Evolutionary conservation across 306 rosid genomes (phyloP), one percentile per base, ranked within the genome.

Genomic region (Vachellia collinsii): DNA sequence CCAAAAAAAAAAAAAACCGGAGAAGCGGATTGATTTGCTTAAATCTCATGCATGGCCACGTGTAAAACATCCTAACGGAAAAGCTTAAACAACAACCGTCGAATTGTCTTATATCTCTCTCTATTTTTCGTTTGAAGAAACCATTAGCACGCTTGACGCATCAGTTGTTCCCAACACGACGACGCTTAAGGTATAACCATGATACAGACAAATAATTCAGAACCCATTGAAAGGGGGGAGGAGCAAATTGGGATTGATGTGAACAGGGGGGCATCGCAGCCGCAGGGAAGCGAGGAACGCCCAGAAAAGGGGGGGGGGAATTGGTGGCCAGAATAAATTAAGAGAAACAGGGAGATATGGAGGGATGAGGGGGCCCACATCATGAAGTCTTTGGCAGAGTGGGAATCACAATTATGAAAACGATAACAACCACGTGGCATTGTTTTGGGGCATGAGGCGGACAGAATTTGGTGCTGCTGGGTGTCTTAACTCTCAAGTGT

Each of bases 331-430:
- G 64, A 71, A 72, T 74, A 81, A 83, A 78, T 59, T 4, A 11
- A 41, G 39, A 79, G 11, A 71, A 42, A 38, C 6, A 37, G 74
- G 0, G 17, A 23, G 46, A 44, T 23, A 11, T 22, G 6, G 0
- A n/a, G n/a, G n/a, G n/a, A n/a, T n/a, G n/a, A 2, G 61, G 86
- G 84, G 88, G 41, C 86, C 87, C 86, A 75, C 78, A 47, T 37
- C 51, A 58, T 64, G 16, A 3, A 5, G n/a, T 34, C 47, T 6
- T 34, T 56, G n/a, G 14, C 2, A 16, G 79, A 5, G 47, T 37
- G 71, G 61, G 34, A 47, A 58, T 37, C 1, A 69, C 38, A 72
- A 75, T 20, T 5, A 29, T 29, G 1, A 29, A 29, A 5, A 20
- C 7, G 36, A 41, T n/a, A 5, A 23, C 68, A 61, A 4, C 41